Conservation (phyloP, 257 asterid genomes). For the Solanum neorickii region DNA sequence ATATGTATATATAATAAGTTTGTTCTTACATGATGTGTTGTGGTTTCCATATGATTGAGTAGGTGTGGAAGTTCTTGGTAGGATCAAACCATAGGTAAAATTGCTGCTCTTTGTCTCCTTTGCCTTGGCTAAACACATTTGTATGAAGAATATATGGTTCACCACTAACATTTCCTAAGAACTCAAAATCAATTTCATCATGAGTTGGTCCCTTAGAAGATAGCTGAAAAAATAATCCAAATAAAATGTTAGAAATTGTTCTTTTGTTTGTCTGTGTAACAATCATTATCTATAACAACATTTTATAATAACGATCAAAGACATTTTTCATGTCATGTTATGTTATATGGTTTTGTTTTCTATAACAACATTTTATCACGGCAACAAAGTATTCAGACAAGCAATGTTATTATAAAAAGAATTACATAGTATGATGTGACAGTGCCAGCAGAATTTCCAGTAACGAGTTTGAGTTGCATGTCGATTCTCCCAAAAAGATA, state of each 20-base stretch:
- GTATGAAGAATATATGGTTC: conserved; percentile 69
- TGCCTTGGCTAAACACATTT: conserved; percentile 54
- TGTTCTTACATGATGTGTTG: conserved; percentile 51
- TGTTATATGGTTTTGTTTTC: not conserved
- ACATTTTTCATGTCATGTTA: not conserved
- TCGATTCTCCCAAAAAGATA: conserved; percentile 45
- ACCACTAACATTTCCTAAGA: conserved; percentile 52
- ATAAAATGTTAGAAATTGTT: not conserved
- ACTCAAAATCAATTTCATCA: conserved; percentile 80
- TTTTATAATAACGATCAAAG: not conserved
- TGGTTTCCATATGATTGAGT: conserved; percentile 57
- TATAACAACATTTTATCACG: not conserved
- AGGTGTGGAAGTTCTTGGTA: conserved; percentile 63
- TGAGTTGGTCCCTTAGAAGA: conserved; percentile 66
- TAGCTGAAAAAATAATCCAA: conserved; percentile 25
- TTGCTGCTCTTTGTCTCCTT: conserved; percentile 66
- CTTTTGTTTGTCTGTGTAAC: not conserved
- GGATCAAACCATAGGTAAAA: conserved; percentile 84
- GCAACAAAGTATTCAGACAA: not conserved
- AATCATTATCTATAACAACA: not conserved
- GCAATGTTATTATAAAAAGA: not conserved
- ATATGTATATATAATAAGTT: not conserved
- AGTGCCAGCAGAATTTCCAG: conserved; percentile 23
- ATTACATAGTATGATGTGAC: conserved; percentile 34
- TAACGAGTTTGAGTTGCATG: conserved; percentile 51